phyloP scores from a whole-genome alignment of 768 basidiomycete genomes.

The Phanerodontia chrysosporium region DNA sequence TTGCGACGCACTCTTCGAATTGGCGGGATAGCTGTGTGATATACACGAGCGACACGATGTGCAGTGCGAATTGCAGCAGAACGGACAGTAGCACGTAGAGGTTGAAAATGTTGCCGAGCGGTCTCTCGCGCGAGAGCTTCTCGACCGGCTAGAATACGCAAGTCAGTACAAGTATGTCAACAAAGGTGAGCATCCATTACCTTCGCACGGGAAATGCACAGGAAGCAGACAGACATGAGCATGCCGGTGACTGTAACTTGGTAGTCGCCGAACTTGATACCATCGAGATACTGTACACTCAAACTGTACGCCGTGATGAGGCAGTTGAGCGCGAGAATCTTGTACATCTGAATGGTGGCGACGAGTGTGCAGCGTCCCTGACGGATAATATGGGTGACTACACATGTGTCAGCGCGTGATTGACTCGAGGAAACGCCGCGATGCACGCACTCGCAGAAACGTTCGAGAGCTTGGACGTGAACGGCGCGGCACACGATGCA shows the following conservation, averaged over 20 bases:
- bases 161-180: slow-evolving; percentile 4
- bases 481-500: slow-evolving; percentile 96
- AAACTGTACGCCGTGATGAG: slow-evolving; percentile 98
- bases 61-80: slow-evolving; percentile 87
- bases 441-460: slow-evolving; percentile 82
- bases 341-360: slow-evolving; percentile 99
- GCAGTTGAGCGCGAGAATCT: slow-evolving; percentile 96
- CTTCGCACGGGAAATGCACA: slow-evolving; percentile 96
- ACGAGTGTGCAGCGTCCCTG: slow-evolving; percentile 98
- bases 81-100: slow-evolving; percentile 92
- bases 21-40: slow-evolving; percentile 83
- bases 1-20: slow-evolving; percentile 64
- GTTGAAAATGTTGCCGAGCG: slow-evolving; percentile 95
- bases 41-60: slow-evolving; percentile 87
- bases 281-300: slow-evolving; percentile 95
- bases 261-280: slow-evolving; percentile 99
- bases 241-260: slow-evolving; percentile 96
- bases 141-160: slow-evolving; percentile 77
- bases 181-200: slow-evolving; percentile 41
- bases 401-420: not conserved
- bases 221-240: slow-evolving; percentile 97
- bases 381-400: slow-evolving; percentile 95
- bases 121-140: slow-evolving; percentile 89
- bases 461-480: slow-evolving; percentile 97
- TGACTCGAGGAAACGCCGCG: not conserved